phyloP scores from a whole-genome alignment of 2,329 filamentous ascomycete species.

The Apiospora pterosperma region DNA sequence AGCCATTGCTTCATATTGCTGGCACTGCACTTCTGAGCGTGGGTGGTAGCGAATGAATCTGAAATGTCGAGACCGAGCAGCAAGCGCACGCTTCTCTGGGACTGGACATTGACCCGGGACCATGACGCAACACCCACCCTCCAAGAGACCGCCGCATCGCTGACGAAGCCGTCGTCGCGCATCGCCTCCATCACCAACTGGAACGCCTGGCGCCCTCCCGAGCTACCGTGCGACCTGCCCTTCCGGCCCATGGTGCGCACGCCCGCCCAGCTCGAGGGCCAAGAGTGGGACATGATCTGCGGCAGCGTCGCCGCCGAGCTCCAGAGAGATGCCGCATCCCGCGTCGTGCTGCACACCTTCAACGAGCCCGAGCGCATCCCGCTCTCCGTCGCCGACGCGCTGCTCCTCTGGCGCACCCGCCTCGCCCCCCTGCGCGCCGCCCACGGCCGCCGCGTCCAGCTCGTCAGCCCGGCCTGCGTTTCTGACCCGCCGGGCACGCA shows the following conservation, averaged over 20 bases:
- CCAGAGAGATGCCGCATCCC: slow-evolving; percentile 5
- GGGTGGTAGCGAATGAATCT: too few relatives aligned
- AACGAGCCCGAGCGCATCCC: slow-evolving; percentile 41
- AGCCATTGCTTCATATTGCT: too few relatives aligned
- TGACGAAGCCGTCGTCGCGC: slow-evolving; percentile 8
- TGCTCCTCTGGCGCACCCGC: slow-evolving; percentile 33
- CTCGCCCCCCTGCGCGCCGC: slow-evolving; percentile 26
- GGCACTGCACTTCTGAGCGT: too few relatives aligned
- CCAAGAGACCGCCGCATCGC: slow-evolving; percentile 5
- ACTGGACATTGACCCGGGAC: slow-evolving; percentile 11
- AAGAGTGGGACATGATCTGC: slow-evolving; percentile 31
- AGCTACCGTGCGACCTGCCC: slow-evolving; percentile 27
- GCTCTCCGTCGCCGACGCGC: slow-evolving; percentile 31
- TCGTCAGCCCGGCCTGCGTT: slow-evolving; percentile 36
- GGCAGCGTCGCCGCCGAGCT: slow-evolving; percentile 20
- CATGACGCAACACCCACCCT: slow-evolving; percentile 5
- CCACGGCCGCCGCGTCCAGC: slow-evolving; percentile 21
- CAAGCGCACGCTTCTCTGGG: slow-evolving; percentile 16
- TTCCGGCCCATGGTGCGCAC: slow-evolving; percentile 43
- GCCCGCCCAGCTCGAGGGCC: slow-evolving; percentile 29
- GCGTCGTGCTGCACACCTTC: slow-evolving; percentile 39
- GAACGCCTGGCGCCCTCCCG: slow-evolving; percentile 22
- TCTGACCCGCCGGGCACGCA: slow-evolving; percentile 32
- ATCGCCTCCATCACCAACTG: slow-evolving; percentile 18
- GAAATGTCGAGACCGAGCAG: background rate